Evolutionary conservation across 2,329 filamentous ascomycete genomes (phyloP).

Genomic region (Graphilbum fragrans): DNA sequence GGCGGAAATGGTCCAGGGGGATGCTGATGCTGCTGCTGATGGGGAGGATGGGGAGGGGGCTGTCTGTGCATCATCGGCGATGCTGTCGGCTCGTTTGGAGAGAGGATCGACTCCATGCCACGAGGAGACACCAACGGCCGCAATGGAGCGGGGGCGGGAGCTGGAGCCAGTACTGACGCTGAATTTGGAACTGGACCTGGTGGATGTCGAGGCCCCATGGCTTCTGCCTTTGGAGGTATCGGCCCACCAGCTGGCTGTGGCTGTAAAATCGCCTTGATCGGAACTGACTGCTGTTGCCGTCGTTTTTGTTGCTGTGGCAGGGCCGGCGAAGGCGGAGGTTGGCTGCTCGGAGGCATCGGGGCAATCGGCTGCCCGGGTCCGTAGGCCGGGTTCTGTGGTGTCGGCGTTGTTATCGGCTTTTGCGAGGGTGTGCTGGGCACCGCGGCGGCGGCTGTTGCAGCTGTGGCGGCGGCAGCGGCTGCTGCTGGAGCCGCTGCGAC

Average conservation of each 20-base stretch:
- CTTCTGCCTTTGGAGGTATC: too few species aligned
- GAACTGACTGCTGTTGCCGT: not conserved
- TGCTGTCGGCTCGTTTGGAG: slow-evolving; percentile 10
- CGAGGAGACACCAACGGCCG: slow-evolving; percentile 14
- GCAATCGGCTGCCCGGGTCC: too few species aligned
- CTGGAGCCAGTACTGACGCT: not conserved
- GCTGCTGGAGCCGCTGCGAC: too few species aligned
- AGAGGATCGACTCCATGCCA: slow-evolving; percentile 17
- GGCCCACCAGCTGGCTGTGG: too few species aligned
- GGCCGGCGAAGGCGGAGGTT: not conserved
- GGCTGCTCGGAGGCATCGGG: not conserved
- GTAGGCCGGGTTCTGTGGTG: too few species aligned
- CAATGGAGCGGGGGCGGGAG: slow-evolving; percentile 4
- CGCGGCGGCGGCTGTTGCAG: too few species aligned
- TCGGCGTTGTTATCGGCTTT: slow-evolving; percentile 1
- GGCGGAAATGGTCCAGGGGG: not conserved
- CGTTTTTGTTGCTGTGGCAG: not conserved
- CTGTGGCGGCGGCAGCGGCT: too few species aligned
- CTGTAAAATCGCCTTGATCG: not conserved
- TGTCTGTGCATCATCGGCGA: not conserved
- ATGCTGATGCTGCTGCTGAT: not conserved
- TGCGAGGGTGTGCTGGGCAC: too few species aligned
- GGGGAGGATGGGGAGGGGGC: too few species aligned
- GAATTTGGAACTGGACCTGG: too few species aligned
- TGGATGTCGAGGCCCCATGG: too few species aligned